Conservation (phyloP, 2,329 filamentous ascomycete species). For the Nothomitra cinnamomea region DNA sequence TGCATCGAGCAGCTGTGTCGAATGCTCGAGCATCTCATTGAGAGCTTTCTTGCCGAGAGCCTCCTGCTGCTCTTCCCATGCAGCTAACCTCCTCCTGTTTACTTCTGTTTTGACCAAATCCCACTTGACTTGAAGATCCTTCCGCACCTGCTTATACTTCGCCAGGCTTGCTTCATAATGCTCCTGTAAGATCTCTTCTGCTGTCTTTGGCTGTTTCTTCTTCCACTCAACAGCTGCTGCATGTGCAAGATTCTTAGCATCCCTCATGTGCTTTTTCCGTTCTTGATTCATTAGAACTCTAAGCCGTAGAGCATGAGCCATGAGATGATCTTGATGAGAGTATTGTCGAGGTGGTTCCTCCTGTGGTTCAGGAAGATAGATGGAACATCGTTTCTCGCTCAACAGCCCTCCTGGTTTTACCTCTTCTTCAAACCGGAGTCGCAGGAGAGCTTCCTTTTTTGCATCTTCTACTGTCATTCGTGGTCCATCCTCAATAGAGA, state of each 20-base stretch:
- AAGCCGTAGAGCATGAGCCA: constrained; percentile 64
- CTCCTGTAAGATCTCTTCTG: constrained; percentile 70
- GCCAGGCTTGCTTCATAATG: constrained; percentile 47
- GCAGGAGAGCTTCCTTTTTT: constrained; percentile 23
- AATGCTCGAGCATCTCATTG: constrained; percentile 56
- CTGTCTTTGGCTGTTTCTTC: constrained; percentile 53
- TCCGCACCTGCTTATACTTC: constrained; percentile 56
- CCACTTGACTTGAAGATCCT: constrained; percentile 45
- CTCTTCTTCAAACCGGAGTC: constrained; percentile 54
- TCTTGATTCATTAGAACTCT: constrained; percentile 65
- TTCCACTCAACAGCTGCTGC: constrained; percentile 63
- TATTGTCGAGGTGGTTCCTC: constrained; percentile 66
- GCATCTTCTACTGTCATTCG: constrained; percentile 11
- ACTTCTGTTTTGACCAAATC: constrained; percentile 40
- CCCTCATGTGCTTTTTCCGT: constrained; percentile 56
- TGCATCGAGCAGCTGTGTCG: constrained; percentile 49
- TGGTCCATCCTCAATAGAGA: constrained; percentile 25
- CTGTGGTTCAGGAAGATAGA: constrained; percentile 54
- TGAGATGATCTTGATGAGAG: constrained; percentile 73
- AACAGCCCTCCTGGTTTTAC: constrained; percentile 59
- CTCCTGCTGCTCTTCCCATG: constrained; percentile 50
- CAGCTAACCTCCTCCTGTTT: constrained; percentile 39
- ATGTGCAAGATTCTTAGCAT: constrained; percentile 64
- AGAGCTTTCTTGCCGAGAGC: constrained; percentile 48
- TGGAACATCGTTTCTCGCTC: constrained; percentile 49